Evolutionary conservation across 176 grass and related monocot species (phyloP), one percentile per base, ranked within the genome.

Genomic region (Pontederia crassipes): DNA sequence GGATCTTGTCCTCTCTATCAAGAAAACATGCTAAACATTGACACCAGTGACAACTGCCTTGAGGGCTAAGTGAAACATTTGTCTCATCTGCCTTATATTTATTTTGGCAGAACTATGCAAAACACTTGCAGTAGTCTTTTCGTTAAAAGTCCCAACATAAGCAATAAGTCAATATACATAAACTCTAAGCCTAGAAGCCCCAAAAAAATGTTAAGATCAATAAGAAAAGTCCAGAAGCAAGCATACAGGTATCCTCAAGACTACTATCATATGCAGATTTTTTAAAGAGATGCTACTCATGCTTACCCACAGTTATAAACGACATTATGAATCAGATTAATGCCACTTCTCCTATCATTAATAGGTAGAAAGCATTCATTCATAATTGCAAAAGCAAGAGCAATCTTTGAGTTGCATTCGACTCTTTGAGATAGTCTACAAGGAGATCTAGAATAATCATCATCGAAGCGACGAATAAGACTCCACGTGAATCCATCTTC

Each of bases 261-360:
- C 8, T 40, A 8, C 12, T 65, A 54, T 7, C 32, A 40, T 4
- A 40, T 40, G 32, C 32, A 40, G 32, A 7, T 40, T 40, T 40
- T 3, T 40, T 8, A 81, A 84, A 24, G 54, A 48, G 18, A 71
- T 12, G 15, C 45, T 28, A 86, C 35, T 69, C 28, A 78, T 78
- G 70, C 87, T 69, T 85, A 97, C 93, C 87, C 87, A 64, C 87
- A 97, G 59, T 97, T 97, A 85, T 91, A 97, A 18, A 91, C 72
- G 12, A 88, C 87, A 79, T 85, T 97, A 75, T 85, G 87, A 80
- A 97, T 85, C 64, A 97, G 78, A 77, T 97, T 84, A 62, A 97
- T 88, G 67, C 93, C 84, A 73, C 81, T 91, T 88, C 87, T 80
- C 59, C 85, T 75, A 67, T 97, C 93, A 10, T 79, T 80, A 49